Evolutionary conservation across 2,329 filamentous ascomycete genomes (phyloP).

Genomic region (Achaetomium macrosporum): DNA sequence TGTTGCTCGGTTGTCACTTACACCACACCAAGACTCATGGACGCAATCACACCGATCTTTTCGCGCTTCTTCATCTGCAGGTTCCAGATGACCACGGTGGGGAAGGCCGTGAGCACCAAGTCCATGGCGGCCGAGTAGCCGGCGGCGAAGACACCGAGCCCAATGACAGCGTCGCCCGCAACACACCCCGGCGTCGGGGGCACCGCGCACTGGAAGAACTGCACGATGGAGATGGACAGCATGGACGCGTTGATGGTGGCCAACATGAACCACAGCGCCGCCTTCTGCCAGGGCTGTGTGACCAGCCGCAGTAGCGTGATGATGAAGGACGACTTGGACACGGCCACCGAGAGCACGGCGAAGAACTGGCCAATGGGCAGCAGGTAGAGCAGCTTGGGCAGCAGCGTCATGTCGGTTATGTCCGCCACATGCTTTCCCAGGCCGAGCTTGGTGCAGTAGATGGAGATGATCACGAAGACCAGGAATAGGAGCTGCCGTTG

Average conservation of each 20-base stretch:
- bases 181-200: constrained; percentile 4
- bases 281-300: constrained; percentile 17
- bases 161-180: neutral
- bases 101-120: constrained; percentile 42
- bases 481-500: neutral
- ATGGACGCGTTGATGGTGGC: constrained; percentile 20
- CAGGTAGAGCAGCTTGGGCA: constrained; percentile 16
- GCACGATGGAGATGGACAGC: constrained; percentile 17
- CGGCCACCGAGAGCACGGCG: constrained; percentile 21
- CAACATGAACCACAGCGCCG: constrained; percentile 23
- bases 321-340: constrained; percentile 27
- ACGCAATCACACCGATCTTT: constrained; percentile 44
- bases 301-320: constrained; percentile 23
- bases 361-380: constrained; percentile 24
- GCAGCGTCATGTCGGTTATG: constrained; percentile 12
- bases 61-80: constrained; percentile 43
- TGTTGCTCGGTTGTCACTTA: too few species aligned
- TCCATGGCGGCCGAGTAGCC: constrained; percentile 29
- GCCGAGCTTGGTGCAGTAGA: constrained; percentile 8
- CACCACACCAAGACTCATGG: constrained; percentile 44
- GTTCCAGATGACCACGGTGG: constrained; percentile 43
- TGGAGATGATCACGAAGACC: constrained; percentile 7
- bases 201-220: constrained; percentile 15
- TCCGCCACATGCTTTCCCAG: constrained; percentile 12
- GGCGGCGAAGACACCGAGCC: constrained; percentile 3